These are phyloP conservation scores for Picochlorum sp. DNA, from an alignment of 139 green algal genomes.

Conservation along the genomic window DNA sequence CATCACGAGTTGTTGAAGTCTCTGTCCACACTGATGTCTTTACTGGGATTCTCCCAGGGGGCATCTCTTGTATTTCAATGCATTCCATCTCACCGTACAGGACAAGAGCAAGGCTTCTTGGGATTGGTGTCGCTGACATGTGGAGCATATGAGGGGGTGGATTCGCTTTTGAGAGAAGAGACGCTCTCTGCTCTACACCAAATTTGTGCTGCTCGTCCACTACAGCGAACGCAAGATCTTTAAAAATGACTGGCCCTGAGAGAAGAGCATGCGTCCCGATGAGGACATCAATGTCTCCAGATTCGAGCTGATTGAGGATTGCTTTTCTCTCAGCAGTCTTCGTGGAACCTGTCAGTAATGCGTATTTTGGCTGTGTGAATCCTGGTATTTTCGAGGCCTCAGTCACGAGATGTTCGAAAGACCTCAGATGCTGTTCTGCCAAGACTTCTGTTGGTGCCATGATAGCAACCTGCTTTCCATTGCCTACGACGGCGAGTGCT, in stretches of 20 bases:
- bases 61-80: constrained; percentile 53
- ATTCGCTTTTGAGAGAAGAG: constrained; percentile 37
- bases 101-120: constrained; percentile 77
- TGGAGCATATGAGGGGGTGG: constrained; percentile 77
- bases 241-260: constrained; percentile 46
- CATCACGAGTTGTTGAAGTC: constrained; percentile 1
- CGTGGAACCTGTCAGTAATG: constrained; percentile 37
- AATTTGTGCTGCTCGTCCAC: constrained; percentile 97
- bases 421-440: constrained; percentile 54
- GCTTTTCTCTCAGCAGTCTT: constrained; percentile 13
- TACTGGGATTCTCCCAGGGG: constrained; percentile 57
- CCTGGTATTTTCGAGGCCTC: background rate
- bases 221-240: constrained; percentile 71
- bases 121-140: constrained; percentile 96
- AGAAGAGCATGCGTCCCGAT: constrained; percentile 83
- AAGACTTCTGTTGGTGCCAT: constrained; percentile 91
- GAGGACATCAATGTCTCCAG: constrained; percentile 52
- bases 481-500: constrained; percentile 52
- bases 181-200: constrained; percentile 73
- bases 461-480: constrained; percentile 69
- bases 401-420: constrained; percentile 38
- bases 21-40: constrained; percentile 38
- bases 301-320: constrained; percentile 13
- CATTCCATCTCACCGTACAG: constrained; percentile 53
- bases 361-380: constrained; percentile 1